Evolutionary conservation across 2,329 filamentous ascomycete species (phyloP).

Genomic region (Trichoderma polysporum): DNA sequence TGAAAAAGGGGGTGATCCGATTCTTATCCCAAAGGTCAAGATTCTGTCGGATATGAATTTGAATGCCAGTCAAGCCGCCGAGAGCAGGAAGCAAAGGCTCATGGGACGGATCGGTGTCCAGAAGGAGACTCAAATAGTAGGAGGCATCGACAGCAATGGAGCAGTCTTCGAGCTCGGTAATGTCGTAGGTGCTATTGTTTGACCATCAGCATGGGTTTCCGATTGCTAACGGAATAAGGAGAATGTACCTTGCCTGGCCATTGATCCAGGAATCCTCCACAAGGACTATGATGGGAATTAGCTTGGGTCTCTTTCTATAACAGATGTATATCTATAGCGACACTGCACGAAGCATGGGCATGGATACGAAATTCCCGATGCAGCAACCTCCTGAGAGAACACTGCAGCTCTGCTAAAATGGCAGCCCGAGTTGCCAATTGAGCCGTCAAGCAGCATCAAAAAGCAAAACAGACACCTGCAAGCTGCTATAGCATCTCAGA

Average conservation of each 20-base stretch:
- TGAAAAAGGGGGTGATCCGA: conserved; percentile 76
- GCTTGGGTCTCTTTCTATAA: not conserved
- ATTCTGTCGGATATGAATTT: conserved; percentile 72
- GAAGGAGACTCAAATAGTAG: conserved; percentile 79
- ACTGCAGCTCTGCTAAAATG: not conserved
- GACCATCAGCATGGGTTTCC: not conserved
- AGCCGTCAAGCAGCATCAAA: not conserved
- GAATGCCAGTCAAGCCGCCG: conserved; percentile 81
- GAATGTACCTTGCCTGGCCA: conserved; percentile 39
- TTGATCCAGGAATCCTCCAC: conserved; percentile 42
- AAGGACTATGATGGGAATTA: conserved; percentile 33
- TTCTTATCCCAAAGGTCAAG: conserved; percentile 69
- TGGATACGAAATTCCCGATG: not conserved
- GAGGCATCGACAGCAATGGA: conserved; percentile 85
- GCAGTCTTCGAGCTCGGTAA: conserved; percentile 71
- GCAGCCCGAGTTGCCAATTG: conserved; percentile 10
- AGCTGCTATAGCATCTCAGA: not conserved
- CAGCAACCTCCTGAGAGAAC: not conserved
- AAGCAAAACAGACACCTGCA: not conserved
- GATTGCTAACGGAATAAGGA: not conserved
- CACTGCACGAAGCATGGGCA: not conserved
- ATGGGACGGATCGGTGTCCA: conserved; percentile 67
- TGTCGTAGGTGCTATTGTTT: conserved; percentile 52
- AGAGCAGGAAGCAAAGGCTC: conserved; percentile 89
- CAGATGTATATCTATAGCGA: not conserved